phyloP scores from a whole-genome alignment of 495 filamentous ascomycete species.

The Hypoxylon trugodes region DNA sequence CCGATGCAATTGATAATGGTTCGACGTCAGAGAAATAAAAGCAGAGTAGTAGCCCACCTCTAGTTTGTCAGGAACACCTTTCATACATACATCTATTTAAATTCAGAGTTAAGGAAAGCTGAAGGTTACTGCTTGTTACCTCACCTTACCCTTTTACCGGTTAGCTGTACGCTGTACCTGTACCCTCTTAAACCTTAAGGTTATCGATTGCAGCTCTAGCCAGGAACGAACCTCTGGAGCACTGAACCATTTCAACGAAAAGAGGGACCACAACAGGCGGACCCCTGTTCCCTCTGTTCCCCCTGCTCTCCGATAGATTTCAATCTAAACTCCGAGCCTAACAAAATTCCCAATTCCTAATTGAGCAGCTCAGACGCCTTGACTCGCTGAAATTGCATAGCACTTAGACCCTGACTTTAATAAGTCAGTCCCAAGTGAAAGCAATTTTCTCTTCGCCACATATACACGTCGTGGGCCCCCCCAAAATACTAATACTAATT shows the following conservation, averaged over 20 bases:
- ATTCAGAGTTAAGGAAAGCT: background rate
- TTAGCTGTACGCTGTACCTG: too few relatives aligned
- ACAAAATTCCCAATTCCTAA: constrained; percentile 10
- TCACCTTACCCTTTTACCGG: too few relatives aligned
- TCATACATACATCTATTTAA: constrained; percentile 4
- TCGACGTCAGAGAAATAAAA: constrained; percentile 33
- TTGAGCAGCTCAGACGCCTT: constrained; percentile 13
- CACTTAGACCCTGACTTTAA: constrained; percentile 13
- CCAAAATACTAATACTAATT: background rate
- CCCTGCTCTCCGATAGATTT: constrained; percentile 11
- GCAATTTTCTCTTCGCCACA: constrained; percentile 27
- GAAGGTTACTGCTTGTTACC: too few relatives aligned
- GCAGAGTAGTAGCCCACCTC: constrained; percentile 15
- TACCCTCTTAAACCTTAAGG: background rate
- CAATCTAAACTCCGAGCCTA: constrained; percentile 30
- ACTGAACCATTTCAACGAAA: too few relatives aligned
- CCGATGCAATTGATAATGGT: constrained; percentile 28
- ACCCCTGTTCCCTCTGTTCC: background rate
- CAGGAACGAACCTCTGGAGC: constrained; percentile 32
- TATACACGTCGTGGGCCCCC: too few relatives aligned
- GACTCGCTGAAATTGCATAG: constrained; percentile 38
- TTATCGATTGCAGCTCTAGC: constrained; percentile 28
- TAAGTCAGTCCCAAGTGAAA: too few relatives aligned
- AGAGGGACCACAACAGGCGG: too few relatives aligned
- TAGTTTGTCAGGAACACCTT: background rate